Evolutionary conservation across 169 alveolate genomes (phyloP).

Genomic region (Cryptosporidium ryanae): DNA sequence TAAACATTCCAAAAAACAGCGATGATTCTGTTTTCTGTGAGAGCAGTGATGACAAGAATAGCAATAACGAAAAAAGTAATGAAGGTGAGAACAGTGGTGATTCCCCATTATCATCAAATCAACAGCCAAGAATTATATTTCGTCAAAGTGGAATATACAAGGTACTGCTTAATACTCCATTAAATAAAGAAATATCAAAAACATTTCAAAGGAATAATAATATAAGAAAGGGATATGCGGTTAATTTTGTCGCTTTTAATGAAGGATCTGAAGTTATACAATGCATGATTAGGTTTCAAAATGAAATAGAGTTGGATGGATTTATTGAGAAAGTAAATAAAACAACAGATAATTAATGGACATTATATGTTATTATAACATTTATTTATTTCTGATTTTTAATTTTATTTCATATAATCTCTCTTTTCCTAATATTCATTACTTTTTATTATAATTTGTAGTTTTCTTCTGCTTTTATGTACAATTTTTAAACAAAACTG

Average conservation of each 20-base stretch:
- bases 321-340: constrained; percentile 18
- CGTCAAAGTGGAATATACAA: constrained; percentile 64
- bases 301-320: constrained; percentile 39
- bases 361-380: too few relatives aligned
- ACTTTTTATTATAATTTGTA: too few relatives aligned
- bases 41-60: background rate
- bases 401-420: too few relatives aligned
- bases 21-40: background rate
- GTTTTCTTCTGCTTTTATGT: too few relatives aligned
- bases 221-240: constrained; percentile 53
- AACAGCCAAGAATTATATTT: constrained; percentile 59
- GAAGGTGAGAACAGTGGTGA: background rate
- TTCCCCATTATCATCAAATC: background rate
- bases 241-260: constrained; percentile 35
- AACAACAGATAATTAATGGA: background rate
- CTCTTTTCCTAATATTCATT: too few relatives aligned
- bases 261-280: constrained; percentile 39
- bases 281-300: constrained; percentile 65
- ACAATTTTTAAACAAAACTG: too few relatives aligned
- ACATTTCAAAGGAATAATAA: constrained; percentile 52
- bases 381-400: too few relatives aligned
- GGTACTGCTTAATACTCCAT: constrained; percentile 58
- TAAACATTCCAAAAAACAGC: constrained; percentile 52
- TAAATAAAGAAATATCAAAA: constrained; percentile 38
- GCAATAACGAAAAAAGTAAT: background rate